Evolutionary conservation across 1,139 yeast species (phyloP).

Genomic region (Meyerozyma sp.): DNA sequence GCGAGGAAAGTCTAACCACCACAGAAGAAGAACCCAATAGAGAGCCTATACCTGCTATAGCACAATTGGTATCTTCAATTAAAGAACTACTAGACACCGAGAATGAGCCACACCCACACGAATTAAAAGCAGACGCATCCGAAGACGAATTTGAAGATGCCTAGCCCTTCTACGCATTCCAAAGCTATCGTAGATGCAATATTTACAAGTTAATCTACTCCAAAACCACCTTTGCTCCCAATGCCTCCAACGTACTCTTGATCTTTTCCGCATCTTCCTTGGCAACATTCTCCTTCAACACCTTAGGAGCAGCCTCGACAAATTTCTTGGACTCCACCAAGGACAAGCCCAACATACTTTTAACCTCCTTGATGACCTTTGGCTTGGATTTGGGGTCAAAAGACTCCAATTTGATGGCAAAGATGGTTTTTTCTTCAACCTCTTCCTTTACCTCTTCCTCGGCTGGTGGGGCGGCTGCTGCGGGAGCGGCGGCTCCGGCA

Average conservation of each 20-base stretch:
- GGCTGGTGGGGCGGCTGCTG: conserved; percentile 64
- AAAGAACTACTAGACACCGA: not conserved
- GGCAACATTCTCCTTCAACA: conserved; percentile 77
- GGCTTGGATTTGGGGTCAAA: conserved; percentile 96
- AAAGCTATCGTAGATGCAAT: not conserved
- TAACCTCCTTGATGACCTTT: conserved; percentile 95
- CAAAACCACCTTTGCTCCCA: conserved; percentile 87
- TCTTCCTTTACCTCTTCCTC: conserved; percentile 77
- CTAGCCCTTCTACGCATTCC: not conserved
- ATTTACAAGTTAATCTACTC: conserved; percentile 46
- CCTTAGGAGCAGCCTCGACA: conserved; percentile 96
- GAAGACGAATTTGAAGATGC: too few species aligned
- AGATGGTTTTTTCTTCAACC: conserved; percentile 90
- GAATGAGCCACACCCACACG: too few species aligned
- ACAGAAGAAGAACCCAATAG: not conserved
- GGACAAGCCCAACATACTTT: conserved; percentile 83
- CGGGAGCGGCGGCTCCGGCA: conserved; percentile 63
- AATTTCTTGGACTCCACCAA: conserved; percentile 96
- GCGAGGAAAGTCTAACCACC: too few species aligned
- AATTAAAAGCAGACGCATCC: too few species aligned
- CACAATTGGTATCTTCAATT: not conserved
- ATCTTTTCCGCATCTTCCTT: conserved; percentile 91
- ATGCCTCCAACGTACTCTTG: conserved; percentile 85
- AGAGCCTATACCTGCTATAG: not conserved
- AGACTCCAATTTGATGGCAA: conserved; percentile 84